Base-by-base conservation (phyloP, 2,329 filamentous ascomycete genomes). In the Cladosporium sp. region DNA sequence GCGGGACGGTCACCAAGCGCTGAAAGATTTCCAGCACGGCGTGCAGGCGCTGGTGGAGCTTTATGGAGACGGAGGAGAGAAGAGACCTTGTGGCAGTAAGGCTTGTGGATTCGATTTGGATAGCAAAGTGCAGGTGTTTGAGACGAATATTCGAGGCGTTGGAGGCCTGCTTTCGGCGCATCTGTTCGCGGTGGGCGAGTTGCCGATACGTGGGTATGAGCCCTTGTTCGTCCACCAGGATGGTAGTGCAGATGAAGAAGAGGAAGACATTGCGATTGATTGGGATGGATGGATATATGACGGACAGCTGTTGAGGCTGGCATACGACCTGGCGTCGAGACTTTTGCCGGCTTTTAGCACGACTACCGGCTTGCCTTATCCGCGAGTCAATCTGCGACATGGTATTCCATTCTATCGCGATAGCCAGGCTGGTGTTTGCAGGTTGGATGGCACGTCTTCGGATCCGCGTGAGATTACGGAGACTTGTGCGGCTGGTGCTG, bases 61-160 rank as follows among this genome's bases (percentile, higher is more conserved):
- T 66, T 97, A 97, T 72, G 93, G 93, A 3, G 92, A 97, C 74
- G 93, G 30, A 34, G 86, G 85, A 30, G 75, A 80, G 88, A 89
- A 3, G 79, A 80, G 81, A 5, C 90, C 89, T 6, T 81, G 84
- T 69, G 93, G 93, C 3, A 79, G 82, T 59, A 82, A 91, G 63
- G 86, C 87, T 3, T 83, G 86, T 57, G 94, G 92, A 0, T 99
- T 99, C 69, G 91, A 99, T 73, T 79, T 96, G 40, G 93, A 99
- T 74, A 96, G 92, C 77, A 99, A 97, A 75, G 94, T 99, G 1
- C 93, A 99, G 76, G 91, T 99, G 39, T 99, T 99, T 70, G 94
- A 99, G 78, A 97, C 93, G 0, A 93, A 96, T 37, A 99, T 99
- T 66, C 84, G 94, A 60, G 94, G 93, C 15, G 84, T 96, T 47